These are phyloP conservation scores for Cordyceps pruinosa DNA, from an alignment of 2,329 filamentous ascomycete genomes.

Conservation along the genomic window DNA sequence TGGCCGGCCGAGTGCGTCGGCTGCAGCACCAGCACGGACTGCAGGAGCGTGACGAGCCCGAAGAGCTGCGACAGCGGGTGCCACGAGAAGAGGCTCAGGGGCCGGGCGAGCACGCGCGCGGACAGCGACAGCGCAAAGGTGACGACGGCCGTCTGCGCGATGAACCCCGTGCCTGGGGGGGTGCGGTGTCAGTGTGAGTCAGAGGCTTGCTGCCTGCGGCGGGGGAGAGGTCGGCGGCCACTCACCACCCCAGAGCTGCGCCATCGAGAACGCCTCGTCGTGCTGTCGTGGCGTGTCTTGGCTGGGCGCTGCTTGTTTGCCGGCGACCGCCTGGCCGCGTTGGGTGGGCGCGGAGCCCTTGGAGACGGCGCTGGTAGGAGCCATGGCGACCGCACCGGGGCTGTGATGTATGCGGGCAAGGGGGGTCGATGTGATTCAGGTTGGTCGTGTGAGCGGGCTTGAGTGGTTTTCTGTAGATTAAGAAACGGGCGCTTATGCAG, in stretches of 20 bases:
- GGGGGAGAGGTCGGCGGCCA: background rate
- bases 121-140: conserved; percentile 72
- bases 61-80: conserved; percentile 69
- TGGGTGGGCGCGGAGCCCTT: background rate
- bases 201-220: background rate
- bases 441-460: background rate
- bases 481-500: background rate
- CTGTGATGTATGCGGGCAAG: background rate
- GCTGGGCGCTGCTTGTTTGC: background rate
- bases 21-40: conserved; percentile 79
- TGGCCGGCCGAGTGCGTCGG: conserved; percentile 72
- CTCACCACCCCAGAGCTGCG: background rate
- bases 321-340: background rate
- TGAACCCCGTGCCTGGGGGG: conserved; percentile 63
- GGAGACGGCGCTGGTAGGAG: background rate
- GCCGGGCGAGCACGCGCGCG: conserved; percentile 64
- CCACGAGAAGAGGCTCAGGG: conserved; percentile 74
- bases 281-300: background rate
- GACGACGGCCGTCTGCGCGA: conserved; percentile 73
- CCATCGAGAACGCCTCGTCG: background rate
- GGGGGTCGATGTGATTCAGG: background rate
- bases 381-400: background rate
- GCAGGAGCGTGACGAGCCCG: conserved; percentile 66
- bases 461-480: background rate
- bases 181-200: background rate